These are phyloP conservation scores for Bacidia gigantensis DNA, from an alignment of 495 filamentous ascomycete genomes.

Conservation along the genomic window DNA sequence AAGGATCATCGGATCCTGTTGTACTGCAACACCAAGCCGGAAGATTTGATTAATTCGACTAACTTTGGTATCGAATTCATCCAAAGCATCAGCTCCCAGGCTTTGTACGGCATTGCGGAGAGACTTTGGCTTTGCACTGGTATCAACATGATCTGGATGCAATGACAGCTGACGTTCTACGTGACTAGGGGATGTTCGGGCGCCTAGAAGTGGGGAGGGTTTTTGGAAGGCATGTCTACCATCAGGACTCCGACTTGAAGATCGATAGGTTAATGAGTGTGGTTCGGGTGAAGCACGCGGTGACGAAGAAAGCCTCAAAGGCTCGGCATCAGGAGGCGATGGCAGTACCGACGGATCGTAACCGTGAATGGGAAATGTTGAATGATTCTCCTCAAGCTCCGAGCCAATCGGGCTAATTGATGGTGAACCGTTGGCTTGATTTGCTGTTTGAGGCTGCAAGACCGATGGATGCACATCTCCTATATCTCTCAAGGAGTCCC, in stretches of 20 bases:
- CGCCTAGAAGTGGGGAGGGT: neutral
- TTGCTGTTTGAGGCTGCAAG: neutral
- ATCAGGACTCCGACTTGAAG: neutral
- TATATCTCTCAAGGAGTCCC: neutral
- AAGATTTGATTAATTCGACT: conserved; percentile 55
- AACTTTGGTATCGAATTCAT: conserved; percentile 52
- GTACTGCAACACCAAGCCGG: conserved; percentile 52
- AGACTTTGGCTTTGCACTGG: conserved; percentile 6
- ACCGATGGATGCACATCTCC: conserved; percentile 1
- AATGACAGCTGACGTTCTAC: neutral
- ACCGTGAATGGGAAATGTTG: no score
- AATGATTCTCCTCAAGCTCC: no score
- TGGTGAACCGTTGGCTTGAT: neutral
- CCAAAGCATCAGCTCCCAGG: conserved; percentile 48
- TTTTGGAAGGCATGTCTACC: neutral
- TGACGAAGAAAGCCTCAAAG: neutral
- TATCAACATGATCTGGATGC: neutral
- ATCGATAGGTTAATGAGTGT: neutral
- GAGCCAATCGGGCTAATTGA: neutral
- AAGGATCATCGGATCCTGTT: conserved; percentile 45
- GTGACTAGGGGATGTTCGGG: neutral
- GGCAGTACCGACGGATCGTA: neutral
- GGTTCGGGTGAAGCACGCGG: conserved; percentile 1
- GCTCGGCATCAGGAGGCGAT: neutral
- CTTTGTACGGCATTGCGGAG: conserved; percentile 19